These are phyloP conservation scores for Linum tenue DNA, from an alignment of 345 rosid genomes.

Conservation along the genomic window DNA sequence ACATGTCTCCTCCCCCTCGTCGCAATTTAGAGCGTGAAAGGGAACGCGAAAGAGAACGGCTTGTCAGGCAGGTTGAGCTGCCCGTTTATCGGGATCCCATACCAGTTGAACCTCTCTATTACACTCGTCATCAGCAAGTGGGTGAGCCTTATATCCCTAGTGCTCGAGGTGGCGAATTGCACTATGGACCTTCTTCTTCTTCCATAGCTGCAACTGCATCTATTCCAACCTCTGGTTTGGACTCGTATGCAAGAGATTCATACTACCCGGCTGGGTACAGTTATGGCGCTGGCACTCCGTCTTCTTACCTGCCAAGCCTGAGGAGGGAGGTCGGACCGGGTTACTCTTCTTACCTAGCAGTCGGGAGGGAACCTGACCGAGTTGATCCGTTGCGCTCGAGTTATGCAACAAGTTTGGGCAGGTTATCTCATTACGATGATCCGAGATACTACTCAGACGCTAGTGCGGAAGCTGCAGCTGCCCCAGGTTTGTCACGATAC, in stretches of 20 bases:
- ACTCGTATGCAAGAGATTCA: constrained; percentile 34
- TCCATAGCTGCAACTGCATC: constrained; percentile 16
- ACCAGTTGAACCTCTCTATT: constrained; percentile 34
- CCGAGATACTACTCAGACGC: constrained; percentile 17
- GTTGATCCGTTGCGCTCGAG: constrained; percentile 25
- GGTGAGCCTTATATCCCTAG: constrained; percentile 29
- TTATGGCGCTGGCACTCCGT: constrained; percentile 14
- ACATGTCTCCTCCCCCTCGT: constrained; percentile 26
- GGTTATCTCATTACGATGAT: constrained; percentile 28
- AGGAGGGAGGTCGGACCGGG: constrained; percentile 22
- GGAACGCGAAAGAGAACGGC: constrained; percentile 32
- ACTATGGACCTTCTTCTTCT: constrained; percentile 19
- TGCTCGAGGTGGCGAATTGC: constrained; percentile 28
- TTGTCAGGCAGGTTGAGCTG: constrained; percentile 28
- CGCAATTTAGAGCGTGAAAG: constrained; percentile 20
- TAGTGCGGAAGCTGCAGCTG: constrained; percentile 21
- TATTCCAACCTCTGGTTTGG: constrained; percentile 19
- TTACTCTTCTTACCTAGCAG: no score
- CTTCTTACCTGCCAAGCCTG: constrained; percentile 31
- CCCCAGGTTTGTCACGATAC: constrained; percentile 54
- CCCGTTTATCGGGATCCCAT: constrained; percentile 16
- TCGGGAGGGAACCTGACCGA: constrained; percentile 23
- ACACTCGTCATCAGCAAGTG: constrained; percentile 29
- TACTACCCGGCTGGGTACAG: constrained; percentile 14
- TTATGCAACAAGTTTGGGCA: constrained; percentile 24